Conservation (phyloP, 2,329 filamentous ascomycete genomes). For the Neofusicoccum cordaticola region DNA sequence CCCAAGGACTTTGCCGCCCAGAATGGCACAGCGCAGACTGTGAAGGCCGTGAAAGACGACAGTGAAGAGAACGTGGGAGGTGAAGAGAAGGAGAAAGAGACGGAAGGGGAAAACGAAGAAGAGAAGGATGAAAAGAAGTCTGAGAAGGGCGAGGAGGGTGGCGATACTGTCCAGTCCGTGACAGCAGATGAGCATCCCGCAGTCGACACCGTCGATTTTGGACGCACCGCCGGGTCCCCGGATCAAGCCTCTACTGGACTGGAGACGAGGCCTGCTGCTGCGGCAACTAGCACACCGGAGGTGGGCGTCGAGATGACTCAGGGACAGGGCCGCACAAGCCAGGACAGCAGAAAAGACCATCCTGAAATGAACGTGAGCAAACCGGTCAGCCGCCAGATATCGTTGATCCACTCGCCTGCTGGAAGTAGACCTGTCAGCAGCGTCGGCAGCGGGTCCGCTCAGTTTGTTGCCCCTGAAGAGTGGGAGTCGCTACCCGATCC, state of each 20-base stretch:
- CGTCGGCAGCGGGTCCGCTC: not conserved
- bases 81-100: not conserved
- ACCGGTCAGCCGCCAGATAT: conserved; percentile 8
- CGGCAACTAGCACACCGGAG: not conserved
- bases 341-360: not conserved
- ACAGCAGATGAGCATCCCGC: not conserved
- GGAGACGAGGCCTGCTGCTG: not conserved
- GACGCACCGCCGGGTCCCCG: not conserved
- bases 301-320: not conserved
- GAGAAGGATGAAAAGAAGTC: not conserved
- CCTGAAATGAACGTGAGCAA: conserved; percentile 2
- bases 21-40: not conserved
- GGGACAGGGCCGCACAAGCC: not conserved
- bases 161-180: not conserved
- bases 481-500: conserved; percentile 10
- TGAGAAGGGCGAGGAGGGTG: not conserved
- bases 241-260: not conserved
- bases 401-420: not conserved
- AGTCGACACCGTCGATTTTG: conserved; percentile 1
- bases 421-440: conserved; percentile 7
- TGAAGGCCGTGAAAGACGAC: too few relatives aligned
- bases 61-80: not conserved
- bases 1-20: not conserved
- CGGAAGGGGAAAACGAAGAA: not conserved
- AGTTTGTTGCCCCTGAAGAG: conserved; percentile 11